Conservation (phyloP, 495 filamentous ascomycete genomes). For the Podospora appendiculata region DNA sequence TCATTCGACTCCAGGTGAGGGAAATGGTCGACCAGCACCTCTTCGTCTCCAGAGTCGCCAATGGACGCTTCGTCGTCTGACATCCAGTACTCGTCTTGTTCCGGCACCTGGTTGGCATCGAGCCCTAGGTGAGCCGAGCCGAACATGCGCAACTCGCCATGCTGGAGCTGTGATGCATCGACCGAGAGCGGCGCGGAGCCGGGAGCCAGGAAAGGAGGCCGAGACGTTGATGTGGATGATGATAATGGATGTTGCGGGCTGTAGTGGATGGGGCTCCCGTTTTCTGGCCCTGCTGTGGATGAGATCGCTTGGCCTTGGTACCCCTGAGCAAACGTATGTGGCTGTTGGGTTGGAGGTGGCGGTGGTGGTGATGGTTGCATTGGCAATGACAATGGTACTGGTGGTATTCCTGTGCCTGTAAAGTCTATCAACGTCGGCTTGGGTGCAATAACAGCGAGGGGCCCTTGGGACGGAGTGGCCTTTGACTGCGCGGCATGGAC, state of each 20-base stretch:
- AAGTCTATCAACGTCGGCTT: constrained; percentile 28
- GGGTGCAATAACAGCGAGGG: constrained; percentile 22
- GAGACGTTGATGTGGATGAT: neutral
- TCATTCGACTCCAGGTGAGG: constrained; percentile 28
- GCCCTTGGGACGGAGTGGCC: constrained; percentile 14
- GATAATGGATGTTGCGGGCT: constrained; percentile 1
- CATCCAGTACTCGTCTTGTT: constrained; percentile 31
- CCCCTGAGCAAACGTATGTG: neutral
- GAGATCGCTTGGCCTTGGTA: constrained; percentile 9
- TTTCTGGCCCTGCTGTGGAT: neutral
- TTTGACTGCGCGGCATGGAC: constrained; percentile 8
- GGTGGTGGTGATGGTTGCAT: no score
- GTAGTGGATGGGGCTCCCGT: constrained; percentile 5
- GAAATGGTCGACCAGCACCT: constrained; percentile 17
- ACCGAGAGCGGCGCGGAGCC: neutral
- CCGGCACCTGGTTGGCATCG: neutral
- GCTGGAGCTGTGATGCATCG: neutral
- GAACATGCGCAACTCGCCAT: neutral
- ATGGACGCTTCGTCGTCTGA: constrained; percentile 63
- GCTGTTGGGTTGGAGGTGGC: no score
- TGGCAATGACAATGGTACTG: no score
- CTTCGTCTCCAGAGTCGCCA: constrained; percentile 48
- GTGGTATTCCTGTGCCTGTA: constrained; percentile 9
- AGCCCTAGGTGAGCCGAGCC: neutral
- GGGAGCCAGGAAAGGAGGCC: neutral